Evolutionary conservation across 2,329 filamentous ascomycete species (phyloP).

Genomic region (Aureobasidium vineae): DNA sequence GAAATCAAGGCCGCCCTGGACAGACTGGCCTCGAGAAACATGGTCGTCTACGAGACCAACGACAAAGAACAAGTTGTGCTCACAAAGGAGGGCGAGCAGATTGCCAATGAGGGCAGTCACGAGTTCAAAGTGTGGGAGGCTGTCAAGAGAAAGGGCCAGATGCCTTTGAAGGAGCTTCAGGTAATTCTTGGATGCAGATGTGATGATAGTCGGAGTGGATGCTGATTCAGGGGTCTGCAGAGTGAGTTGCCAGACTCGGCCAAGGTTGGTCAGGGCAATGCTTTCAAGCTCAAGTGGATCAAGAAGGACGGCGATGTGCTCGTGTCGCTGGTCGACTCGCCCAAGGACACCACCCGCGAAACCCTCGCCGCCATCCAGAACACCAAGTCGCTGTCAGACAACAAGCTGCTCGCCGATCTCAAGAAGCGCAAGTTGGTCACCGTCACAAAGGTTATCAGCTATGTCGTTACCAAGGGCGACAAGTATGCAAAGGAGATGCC

Average conservation of each 20-base stretch:
- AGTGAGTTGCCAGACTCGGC: conserved; percentile 70
- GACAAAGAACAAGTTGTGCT: conserved; percentile 75
- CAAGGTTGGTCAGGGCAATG: conserved; percentile 90
- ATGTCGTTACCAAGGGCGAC: conserved; percentile 77
- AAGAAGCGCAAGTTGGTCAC: conserved; percentile 90
- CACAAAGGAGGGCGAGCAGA: conserved; percentile 77
- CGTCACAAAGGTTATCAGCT: conserved; percentile 79
- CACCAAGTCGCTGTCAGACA: conserved; percentile 66
- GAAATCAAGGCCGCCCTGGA: conserved; percentile 84
- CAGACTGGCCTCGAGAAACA: conserved; percentile 75
- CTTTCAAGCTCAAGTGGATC: conserved; percentile 74
- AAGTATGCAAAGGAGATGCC: conserved; percentile 87
- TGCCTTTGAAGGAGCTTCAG: conserved; percentile 50
- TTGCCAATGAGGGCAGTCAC: conserved; percentile 54
- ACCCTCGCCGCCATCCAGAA: conserved; percentile 71
- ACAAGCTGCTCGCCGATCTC: conserved; percentile 75
- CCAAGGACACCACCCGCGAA: conserved; percentile 75
- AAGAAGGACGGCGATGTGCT: conserved; percentile 60
- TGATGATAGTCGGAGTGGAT: neutral
- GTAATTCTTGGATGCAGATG: conserved; percentile 34
- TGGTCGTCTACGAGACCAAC: conserved; percentile 81
- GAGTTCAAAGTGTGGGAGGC: conserved; percentile 53
- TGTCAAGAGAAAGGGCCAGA: conserved; percentile 46
- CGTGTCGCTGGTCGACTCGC: conserved; percentile 60
- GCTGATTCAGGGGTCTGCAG: conserved; percentile 37